These are phyloP conservation scores for Pontederia paniculata DNA, from an alignment of 176 grass and related monocot species.

Conservation along the genomic window DNA sequence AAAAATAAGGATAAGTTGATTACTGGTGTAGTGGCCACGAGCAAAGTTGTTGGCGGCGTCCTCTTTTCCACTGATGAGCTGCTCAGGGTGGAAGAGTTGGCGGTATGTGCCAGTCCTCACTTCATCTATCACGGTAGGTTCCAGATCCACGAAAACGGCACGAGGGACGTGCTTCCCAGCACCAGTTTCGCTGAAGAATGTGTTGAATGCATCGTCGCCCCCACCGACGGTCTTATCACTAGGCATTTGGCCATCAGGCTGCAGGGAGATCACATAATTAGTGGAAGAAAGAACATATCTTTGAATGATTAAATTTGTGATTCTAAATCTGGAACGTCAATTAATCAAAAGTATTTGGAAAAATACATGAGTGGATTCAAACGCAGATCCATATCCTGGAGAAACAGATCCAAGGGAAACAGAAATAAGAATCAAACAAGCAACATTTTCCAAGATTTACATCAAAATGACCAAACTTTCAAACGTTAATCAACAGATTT, in stretches of 20 bases:
- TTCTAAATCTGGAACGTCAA: too few species aligned
- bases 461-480: too few species aligned
- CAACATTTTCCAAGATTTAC: too few species aligned
- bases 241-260: slow-evolving; percentile 84
- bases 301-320: too few species aligned
- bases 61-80: slow-evolving; percentile 74
- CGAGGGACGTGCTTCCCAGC: slow-evolving; percentile 72
- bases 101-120: slow-evolving; percentile 57
- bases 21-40: slow-evolving; percentile 65
- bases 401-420: too few species aligned
- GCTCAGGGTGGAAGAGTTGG: slow-evolving; percentile 72
- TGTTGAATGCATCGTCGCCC: slow-evolving; percentile 60
- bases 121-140: slow-evolving; percentile 78
- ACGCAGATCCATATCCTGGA: too few species aligned
- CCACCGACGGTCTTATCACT: slow-evolving; percentile 47
- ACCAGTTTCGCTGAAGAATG: slow-evolving; percentile 69
- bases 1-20: background rate
- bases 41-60: slow-evolving; percentile 67
- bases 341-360: too few species aligned
- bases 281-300: too few species aligned
- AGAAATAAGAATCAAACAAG: too few species aligned
- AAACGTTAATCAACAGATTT: too few species aligned
- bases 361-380: too few species aligned
- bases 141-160: slow-evolving; percentile 69
- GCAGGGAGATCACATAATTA: background rate